phyloP scores from a whole-genome alignment of 441 rosid species.

The Kokia cookei region DNA sequence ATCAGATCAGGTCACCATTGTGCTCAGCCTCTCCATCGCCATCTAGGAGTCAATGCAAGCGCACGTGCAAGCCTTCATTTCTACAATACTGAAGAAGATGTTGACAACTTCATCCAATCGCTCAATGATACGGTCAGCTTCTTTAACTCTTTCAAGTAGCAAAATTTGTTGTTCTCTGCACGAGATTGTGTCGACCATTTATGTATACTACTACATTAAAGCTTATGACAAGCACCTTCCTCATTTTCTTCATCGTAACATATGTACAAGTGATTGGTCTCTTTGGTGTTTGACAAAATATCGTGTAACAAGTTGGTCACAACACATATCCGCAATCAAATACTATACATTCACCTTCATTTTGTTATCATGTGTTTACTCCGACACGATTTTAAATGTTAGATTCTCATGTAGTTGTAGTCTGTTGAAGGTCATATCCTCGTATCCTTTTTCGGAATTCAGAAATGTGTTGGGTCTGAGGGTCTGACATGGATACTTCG shows the following conservation, averaged over 20 bases:
- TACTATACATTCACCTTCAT: not conserved
- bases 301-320: not conserved
- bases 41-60: constrained; percentile 71
- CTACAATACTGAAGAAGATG: constrained; percentile 85
- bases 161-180: not conserved
- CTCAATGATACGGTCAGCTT: constrained; percentile 71
- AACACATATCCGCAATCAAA: not conserved
- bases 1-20: constrained; percentile 97
- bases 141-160: constrained; percentile 64
- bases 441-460: too few species aligned
- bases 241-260: not conserved
- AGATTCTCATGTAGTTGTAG: too few species aligned
- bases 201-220: not conserved
- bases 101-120: constrained; percentile 60
- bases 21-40: constrained; percentile 86
- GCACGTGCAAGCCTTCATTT: constrained; percentile 93
- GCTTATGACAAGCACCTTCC: not conserved
- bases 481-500: too few species aligned
- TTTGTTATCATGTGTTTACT: too few species aligned
- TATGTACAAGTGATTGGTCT: not conserved
- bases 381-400: too few species aligned
- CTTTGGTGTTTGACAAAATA: not conserved
- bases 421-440: too few species aligned
- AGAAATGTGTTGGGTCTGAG: too few species aligned
- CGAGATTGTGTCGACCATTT: not conserved